Evolutionary conservation across 78 protist species (phyloP), one percentile per base, ranked within the genome.

Genomic region (Pigoraptor vietnamica): DNA sequence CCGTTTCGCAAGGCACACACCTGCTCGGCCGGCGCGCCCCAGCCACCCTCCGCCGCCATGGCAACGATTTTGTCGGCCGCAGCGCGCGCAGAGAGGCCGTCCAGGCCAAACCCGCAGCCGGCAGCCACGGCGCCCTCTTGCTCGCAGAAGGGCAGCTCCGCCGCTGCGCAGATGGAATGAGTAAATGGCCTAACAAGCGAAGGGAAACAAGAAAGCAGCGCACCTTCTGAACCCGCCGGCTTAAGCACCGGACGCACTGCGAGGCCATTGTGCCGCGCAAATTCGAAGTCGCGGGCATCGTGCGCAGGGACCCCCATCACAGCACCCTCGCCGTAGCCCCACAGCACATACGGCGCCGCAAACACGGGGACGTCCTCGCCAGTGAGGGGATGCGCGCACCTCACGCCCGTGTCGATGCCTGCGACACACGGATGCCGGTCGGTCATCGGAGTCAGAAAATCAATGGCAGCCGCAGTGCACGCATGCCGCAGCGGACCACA

Each of bases 251-350:
- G 1, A 36, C 36, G 36, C 86, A 81, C 19, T n/a, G 23, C 33
- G 9, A 67, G 82, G 82, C 82, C 82, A 19, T 67, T 23, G 34
- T 48, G 6, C 67, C 39, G 10, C 19, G 99, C 98, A 92, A 97
- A 96, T 37, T 23, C 92, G 21, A 87, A 67, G 89, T 98, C 99
- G 0, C 97, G 90, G 67, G 92, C 89, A 93, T 98, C 98, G 34
- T 95, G 97, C 39, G 96, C 97, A 1, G 99, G 99, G 6, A 98
- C 99, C 9, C 97, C 98, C 98, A 96, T 96, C 39, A 97, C 96
- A 0, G 96, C 97, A 37, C 98, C 98, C 1, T 95, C 91, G 1
- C 98, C 98, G 91, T 95, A 95, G 55, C 91, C 95, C 0, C 88
- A 90, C 0, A 95, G 87, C 36, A 97, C 99, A 39, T 95, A 93